Evolutionary conservation across 2,329 filamentous ascomycete species (phyloP).

Genomic region (Chaetomium olivaceum): DNA sequence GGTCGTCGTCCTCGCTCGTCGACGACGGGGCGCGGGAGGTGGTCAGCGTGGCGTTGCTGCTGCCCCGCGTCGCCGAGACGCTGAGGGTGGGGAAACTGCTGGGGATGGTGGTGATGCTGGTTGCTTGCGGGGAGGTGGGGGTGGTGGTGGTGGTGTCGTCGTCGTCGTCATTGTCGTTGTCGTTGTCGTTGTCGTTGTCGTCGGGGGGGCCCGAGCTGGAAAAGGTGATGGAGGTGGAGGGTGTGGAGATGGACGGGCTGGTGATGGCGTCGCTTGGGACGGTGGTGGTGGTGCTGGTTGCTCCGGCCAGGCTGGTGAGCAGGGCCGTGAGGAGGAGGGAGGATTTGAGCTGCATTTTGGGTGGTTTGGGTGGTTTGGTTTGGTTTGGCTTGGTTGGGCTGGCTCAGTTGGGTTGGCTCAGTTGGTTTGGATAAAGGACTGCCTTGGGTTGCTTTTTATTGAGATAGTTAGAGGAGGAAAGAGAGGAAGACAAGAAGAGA

Average conservation of each 20-base stretch:
- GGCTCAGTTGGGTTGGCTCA: not conserved
- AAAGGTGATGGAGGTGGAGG: not conserved
- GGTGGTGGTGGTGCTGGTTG: constrained; percentile 3
- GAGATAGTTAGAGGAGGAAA: not conserved
- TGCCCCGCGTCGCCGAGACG: not conserved
- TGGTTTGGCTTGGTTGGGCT: too few relatives aligned
- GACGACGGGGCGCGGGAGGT: not conserved
- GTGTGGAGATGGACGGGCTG: not conserved
- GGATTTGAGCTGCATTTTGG: constrained; percentile 29
- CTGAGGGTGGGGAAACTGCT: not conserved
- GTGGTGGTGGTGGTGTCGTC: not conserved
- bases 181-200: not conserved
- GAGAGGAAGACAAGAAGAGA: not conserved
- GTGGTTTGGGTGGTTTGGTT: not conserved
- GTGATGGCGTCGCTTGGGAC: not conserved
- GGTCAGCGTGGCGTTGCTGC: constrained; percentile 2
- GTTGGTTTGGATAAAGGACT: not conserved
- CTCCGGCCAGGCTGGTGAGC: constrained; percentile 22
- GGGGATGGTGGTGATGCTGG: not conserved
- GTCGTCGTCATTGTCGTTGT: too few relatives aligned
- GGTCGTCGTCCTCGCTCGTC: not conserved
- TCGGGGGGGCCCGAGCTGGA: not conserved
- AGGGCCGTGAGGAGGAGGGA: constrained; percentile 27
- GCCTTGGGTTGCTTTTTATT: not conserved
- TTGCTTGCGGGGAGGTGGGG: too few relatives aligned